phyloP scores from a whole-genome alignment of 2,329 filamentous ascomycete genomes.

The Emmonsiellopsis sp. region DNA sequence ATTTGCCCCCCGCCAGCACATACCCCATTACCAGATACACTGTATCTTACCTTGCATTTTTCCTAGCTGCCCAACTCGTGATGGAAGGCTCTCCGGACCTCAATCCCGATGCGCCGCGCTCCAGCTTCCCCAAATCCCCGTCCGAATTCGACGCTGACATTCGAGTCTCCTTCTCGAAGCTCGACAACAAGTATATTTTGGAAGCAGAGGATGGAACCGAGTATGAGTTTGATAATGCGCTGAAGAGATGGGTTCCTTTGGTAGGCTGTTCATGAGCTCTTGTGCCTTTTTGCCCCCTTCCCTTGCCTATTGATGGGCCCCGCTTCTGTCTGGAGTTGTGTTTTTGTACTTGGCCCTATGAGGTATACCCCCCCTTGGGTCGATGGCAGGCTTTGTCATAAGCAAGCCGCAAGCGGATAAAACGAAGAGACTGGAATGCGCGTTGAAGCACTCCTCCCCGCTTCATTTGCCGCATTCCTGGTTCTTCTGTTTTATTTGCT shows the following conservation, averaged over 20 bases:
- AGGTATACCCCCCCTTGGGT: too few species aligned
- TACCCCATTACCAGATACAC: too few species aligned
- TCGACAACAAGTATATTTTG: slow-evolving; percentile 71
- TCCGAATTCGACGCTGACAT: slow-evolving; percentile 66
- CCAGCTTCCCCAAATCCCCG: slow-evolving; percentile 44
- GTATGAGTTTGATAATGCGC: slow-evolving; percentile 66
- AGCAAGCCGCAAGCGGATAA: too few species aligned
- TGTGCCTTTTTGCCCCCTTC: slow-evolving; percentile 7
- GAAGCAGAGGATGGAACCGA: slow-evolving; percentile 78
- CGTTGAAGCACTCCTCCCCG: not conserved
- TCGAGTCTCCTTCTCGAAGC: slow-evolving; percentile 77
- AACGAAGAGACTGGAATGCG: too few species aligned
- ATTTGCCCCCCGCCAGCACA: too few species aligned
- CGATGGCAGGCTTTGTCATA: too few species aligned
- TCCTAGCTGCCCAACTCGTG: too few species aligned
- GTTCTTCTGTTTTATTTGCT: not conserved
- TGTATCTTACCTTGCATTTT: too few species aligned
- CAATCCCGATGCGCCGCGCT: not conserved
- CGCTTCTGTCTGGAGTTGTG: not conserved
- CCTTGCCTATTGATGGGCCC: slow-evolving; percentile 2
- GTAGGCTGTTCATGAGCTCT: slow-evolving; percentile 29
- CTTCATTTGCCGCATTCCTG: not conserved
- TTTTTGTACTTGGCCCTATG: too few species aligned
- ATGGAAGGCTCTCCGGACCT: slow-evolving; percentile 6
- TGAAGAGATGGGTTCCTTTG: slow-evolving; percentile 66